Conservation (phyloP, 352 stramenopile species). For the Phytophthora parvispora region DNA sequence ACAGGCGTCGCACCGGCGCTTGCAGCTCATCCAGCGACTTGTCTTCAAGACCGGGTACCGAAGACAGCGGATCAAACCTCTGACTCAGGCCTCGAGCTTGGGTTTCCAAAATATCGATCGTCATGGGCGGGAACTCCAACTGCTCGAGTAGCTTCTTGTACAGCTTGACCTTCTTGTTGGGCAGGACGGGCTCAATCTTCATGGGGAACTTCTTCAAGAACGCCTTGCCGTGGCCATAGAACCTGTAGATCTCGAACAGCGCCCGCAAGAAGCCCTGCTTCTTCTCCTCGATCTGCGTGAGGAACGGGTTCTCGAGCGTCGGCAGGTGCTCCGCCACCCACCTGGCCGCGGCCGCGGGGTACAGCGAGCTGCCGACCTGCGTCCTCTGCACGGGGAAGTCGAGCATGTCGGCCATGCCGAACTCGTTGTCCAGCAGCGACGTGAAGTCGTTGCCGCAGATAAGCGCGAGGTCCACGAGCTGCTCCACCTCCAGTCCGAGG, state of each 20-base stretch:
- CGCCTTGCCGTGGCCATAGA: constrained; percentile 65
- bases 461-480: constrained; percentile 89
- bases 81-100: constrained; percentile 55
- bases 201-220: constrained; percentile 67
- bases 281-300: constrained; percentile 53
- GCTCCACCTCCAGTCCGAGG: constrained; percentile 65
- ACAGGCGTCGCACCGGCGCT: constrained; percentile 45
- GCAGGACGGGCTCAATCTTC: constrained; percentile 34
- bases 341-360: constrained; percentile 54
- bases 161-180: constrained; percentile 55
- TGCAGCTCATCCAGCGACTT: constrained; percentile 55
- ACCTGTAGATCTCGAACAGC: constrained; percentile 82
- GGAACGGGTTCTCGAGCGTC: constrained; percentile 69
- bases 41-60: constrained; percentile 28
- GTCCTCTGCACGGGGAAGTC: constrained; percentile 66
- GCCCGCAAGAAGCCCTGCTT: constrained; percentile 55
- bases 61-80: constrained; percentile 62
- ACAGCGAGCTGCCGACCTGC: constrained; percentile 44
- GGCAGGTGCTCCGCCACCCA: constrained; percentile 67
- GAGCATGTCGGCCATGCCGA: constrained; percentile 53
- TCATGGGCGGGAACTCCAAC: constrained; percentile 59
- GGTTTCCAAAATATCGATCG: constrained; percentile 77
- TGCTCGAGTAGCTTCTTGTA: constrained; percentile 74
- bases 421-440: constrained; percentile 71
- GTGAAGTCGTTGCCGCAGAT: constrained; percentile 93